Evolutionary conservation across 1,284 basidiomycete genomes (phyloP).

Genomic region (Xerocomus minutiporus): DNA sequence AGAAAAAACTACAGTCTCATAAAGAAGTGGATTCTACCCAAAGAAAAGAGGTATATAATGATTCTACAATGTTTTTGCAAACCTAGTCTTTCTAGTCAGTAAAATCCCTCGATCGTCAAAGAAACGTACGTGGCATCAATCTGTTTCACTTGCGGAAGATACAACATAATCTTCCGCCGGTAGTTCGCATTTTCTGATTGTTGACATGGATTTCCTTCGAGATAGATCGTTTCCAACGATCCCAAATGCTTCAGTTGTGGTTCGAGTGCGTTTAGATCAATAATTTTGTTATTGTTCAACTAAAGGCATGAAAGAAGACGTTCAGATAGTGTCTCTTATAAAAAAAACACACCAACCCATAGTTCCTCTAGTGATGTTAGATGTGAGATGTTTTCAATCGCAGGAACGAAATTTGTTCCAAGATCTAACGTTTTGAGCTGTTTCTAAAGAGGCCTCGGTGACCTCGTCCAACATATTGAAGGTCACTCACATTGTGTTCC

Average conservation of each 20-base stretch:
- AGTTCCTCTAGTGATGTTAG: slow-evolving; percentile 80
- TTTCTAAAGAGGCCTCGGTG: slow-evolving; percentile 38
- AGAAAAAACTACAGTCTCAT: too few species aligned
- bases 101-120: not conserved
- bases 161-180: slow-evolving; percentile 85
- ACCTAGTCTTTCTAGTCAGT: slow-evolving; percentile 15
- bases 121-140: slow-evolving; percentile 87
- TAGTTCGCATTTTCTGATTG: slow-evolving; percentile 74
- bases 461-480: not conserved
- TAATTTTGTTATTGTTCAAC: slow-evolving; percentile 87
- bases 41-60: not conserved
- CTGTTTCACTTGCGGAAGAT: slow-evolving; percentile 85
- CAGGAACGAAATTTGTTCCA: slow-evolving; percentile 78
- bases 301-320: slow-evolving; percentile 31
- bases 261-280: slow-evolving; percentile 65
- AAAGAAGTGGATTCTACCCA: not conserved
- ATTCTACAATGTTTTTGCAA: slow-evolving; percentile 19
- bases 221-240: slow-evolving; percentile 84
- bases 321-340: not conserved
- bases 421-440: slow-evolving; percentile 87
- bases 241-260: slow-evolving; percentile 65
- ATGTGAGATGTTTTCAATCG: slow-evolving; percentile 79
- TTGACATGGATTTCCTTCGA: slow-evolving; percentile 94
- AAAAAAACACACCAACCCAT: slow-evolving; percentile 64
- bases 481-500: slow-evolving; percentile 66